Percentiles rank a stretch among this genome's conserved stretches.
These are phyloP conservation scores for Apiospora pterosperma DNA, from an alignment of 2,329 filamentous ascomycete genomes.

Conservation along the genomic window DNA sequence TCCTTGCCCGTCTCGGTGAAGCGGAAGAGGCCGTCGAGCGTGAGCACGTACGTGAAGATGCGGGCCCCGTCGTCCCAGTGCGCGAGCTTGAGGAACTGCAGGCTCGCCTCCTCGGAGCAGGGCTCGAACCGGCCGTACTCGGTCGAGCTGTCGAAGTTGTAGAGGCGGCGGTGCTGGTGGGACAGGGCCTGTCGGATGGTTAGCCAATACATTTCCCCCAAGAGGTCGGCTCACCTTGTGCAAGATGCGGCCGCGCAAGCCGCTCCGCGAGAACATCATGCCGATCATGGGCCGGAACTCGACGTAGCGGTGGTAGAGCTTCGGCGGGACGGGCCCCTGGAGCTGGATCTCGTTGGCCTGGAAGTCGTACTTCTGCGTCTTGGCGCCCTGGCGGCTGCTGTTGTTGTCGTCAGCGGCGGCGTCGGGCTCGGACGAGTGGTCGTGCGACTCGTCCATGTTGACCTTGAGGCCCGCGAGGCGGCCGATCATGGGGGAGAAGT, in stretches of 20 bases:
- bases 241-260: conserved; percentile 74
- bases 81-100: conserved; percentile 80
- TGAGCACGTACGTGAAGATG: conserved; percentile 89
- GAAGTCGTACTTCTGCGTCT: conserved; percentile 80
- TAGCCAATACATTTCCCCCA: not conserved
- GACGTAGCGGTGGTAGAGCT: conserved; percentile 87
- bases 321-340: conserved; percentile 72
- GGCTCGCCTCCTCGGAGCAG: conserved; percentile 66
- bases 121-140: conserved; percentile 65
- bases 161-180: conserved; percentile 84
- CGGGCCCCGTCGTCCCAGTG: conserved; percentile 84
- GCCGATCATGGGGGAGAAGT: conserved; percentile 87
- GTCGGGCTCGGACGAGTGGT: conserved; percentile 19
- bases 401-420: not conserved
- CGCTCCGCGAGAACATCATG: conserved; percentile 78
- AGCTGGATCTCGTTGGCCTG: conserved; percentile 92
- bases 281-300: conserved; percentile 90
- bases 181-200: conserved; percentile 60
- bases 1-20: conserved; percentile 97
- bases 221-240: conserved; percentile 64
- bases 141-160: conserved; percentile 80
- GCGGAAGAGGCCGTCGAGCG: conserved; percentile 78
- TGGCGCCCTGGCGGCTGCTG: conserved; percentile 21
- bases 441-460: conserved; percentile 52
- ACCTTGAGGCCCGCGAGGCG: conserved; percentile 72